Evolutionary conservation across 2,329 filamentous ascomycete species (phyloP), one percentile per base, ranked within the genome.

Genomic region (Dothistroma pini): DNA sequence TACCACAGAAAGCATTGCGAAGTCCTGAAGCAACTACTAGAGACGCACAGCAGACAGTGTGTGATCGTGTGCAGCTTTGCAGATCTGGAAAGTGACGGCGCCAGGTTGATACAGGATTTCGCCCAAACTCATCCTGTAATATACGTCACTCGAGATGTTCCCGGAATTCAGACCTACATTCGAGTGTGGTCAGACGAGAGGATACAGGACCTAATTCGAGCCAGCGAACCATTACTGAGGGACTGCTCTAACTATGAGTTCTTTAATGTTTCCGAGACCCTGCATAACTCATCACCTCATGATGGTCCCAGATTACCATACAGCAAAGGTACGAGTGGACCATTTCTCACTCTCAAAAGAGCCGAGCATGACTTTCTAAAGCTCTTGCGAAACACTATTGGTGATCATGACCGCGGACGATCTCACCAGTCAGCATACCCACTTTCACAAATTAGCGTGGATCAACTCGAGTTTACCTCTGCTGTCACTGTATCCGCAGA

Each of bases 211-310:
- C 78, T 90, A 7, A 74, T 90, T 29, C 79, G 81, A 19, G 80
- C 82, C 14, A 84, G 82, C 64, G 81, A 79, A 22, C 77, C 80
- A 1, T 81, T 89, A 16, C 86, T 89, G 66, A 80, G 87, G 54
- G 80, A 80, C 1, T 90, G 86, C 70, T 87, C 87, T 11, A 91
- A 90, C 66, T 83, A 89, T 63, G 89, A 92, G 70, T 93, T 91
- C 72, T 91, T 86, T 77, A 91, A 91, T 67, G 78, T 89, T 16
- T 87, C 87, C 1, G 88, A 90, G 55, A 64, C 54, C 8, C 54
- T 60, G 11, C 63, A 66, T n/a, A 58, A 50, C 69, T 32, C 59
- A 58, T 66, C 55, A 68, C 71, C 51, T 67, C 56, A 58, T 51
- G 54, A 70, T 44, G 62, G 55, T 4, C 41, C 61, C 5, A 64